Evolutionary conservation across 768 basidiomycete species (phyloP).

Genomic region (Lentinula sp.): DNA sequence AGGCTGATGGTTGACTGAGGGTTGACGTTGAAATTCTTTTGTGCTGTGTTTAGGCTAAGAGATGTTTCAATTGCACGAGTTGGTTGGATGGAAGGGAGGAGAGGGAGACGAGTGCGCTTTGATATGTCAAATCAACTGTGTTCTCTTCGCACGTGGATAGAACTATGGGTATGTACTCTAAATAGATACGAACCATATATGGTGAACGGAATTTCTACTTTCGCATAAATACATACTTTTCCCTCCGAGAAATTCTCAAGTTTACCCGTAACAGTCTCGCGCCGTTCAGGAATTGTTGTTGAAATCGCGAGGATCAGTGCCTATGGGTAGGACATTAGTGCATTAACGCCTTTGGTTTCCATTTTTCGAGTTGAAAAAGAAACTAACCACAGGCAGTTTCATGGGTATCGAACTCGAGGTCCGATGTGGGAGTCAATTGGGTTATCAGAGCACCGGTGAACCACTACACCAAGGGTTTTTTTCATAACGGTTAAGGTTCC

Average conservation of each 20-base stretch:
- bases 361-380: background rate
- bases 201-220: no score
- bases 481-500: background rate
- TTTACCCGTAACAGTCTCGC: background rate
- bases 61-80: conserved; percentile 35
- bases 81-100: conserved; percentile 40
- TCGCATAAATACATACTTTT: no score
- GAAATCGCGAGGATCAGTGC: conserved; percentile 3
- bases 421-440: conserved; percentile 3
- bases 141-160: no score
- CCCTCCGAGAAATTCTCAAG: background rate
- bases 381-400: conserved; percentile 8
- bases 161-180: no score
- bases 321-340: background rate
- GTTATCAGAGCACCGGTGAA: conserved; percentile 6
- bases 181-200: no score
- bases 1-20: no score
- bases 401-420: conserved; percentile 6
- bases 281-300: conserved; percentile 3
- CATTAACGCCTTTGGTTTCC: background rate
- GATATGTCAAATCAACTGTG: background rate
- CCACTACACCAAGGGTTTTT: conserved; percentile 6
- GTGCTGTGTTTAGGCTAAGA: conserved; percentile 20
- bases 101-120: background rate
- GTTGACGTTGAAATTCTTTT: no score